Base-by-base conservation (phyloP, 202 grass and related monocot genomes). In the Miscanthus sacchariflorus region DNA sequence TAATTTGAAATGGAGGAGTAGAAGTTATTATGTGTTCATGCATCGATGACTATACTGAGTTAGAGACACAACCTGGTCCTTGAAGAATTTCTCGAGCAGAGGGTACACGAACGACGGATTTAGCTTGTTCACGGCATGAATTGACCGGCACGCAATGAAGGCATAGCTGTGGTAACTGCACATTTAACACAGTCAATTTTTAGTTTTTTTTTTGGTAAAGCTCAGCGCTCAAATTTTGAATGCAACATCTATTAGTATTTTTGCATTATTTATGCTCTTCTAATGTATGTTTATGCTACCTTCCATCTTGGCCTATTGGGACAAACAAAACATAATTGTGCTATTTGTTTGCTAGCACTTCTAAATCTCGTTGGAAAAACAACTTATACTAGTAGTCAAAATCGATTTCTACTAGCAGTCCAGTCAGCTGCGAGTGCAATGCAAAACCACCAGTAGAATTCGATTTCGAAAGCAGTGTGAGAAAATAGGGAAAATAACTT, bases 161-260 rank as follows among this genome's bases (percentile, higher is more conserved):
- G 96, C 61, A 69, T 89, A 92, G 83, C 88, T 96, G 81, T 99
- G 92, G 59, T 99, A 99, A 21, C 94, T 99, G 94, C 86, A 96
- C 4, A 82, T 52, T 77, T 81, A 24, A 66, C 7, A 50, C 0
- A 61, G 2, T 3, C 39, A 27, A 58, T 13, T 49, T 6, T 7
- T 63, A 21, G 8, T 75, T 12, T 17, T 78, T 50, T 61, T 61
- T 61, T 21, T n/a, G 0, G 21, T n/a, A 63, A 11, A 63, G 58
- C 21, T 63, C n/a, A 17, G 6, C 13, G 9, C 4, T 33, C 10
- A n/a, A 70, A 33, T 9, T 15, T n/a, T 38, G 12, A 14, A n/a
- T 17, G 15, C 12, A 78, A 9, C 33, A 63, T 43, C 12, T 61
- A 23, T 63, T 63, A 21, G 18, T 58, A 52, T 30, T 12, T 56